phyloP scores from a whole-genome alignment of 192 early-diverging fungal genomes.

The Oehlia diaphana region DNA sequence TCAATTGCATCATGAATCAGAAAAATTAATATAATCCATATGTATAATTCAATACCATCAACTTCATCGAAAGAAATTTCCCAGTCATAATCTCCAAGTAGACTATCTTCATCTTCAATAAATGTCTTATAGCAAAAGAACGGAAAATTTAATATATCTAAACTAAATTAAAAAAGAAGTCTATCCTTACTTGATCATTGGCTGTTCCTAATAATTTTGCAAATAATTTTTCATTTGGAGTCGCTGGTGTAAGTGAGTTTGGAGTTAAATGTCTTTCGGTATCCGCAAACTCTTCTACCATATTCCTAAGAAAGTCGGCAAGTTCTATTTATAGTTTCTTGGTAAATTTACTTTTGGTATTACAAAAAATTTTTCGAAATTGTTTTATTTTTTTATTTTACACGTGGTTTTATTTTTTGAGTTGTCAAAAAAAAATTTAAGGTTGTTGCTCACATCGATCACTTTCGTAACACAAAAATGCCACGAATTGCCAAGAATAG shows the following conservation, averaged over 20 bases:
- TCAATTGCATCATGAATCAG: neutral
- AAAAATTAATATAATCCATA: neutral
- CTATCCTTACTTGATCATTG: neutral
- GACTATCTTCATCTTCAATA: neutral
- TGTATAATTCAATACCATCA: constrained; percentile 40
- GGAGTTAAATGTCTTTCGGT: neutral
- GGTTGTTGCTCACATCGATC: neutral
- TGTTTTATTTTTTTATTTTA: no score
- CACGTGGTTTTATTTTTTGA: neutral
- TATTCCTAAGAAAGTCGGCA: neutral
- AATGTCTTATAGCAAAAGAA: neutral
- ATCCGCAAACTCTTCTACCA: neutral
- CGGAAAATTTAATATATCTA: neutral
- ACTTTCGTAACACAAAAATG: neutral
- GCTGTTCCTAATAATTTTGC: constrained; percentile 19
- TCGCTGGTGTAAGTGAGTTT: neutral
- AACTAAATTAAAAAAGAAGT: neutral
- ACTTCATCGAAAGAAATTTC: constrained; percentile 59
- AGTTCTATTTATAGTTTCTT: no score
- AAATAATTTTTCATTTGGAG: constrained; percentile 16
- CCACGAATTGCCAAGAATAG: neutral
- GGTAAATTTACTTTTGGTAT: no score
- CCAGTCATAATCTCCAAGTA: constrained; percentile 33
- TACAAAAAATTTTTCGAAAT: no score
- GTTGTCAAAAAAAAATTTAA: no score